Percentiles rank a stretch among this genome's conserved stretches.
These are phyloP conservation scores for Manihot esculenta DNA, from an alignment of 441 rosid species.

Conservation along the genomic window DNA sequence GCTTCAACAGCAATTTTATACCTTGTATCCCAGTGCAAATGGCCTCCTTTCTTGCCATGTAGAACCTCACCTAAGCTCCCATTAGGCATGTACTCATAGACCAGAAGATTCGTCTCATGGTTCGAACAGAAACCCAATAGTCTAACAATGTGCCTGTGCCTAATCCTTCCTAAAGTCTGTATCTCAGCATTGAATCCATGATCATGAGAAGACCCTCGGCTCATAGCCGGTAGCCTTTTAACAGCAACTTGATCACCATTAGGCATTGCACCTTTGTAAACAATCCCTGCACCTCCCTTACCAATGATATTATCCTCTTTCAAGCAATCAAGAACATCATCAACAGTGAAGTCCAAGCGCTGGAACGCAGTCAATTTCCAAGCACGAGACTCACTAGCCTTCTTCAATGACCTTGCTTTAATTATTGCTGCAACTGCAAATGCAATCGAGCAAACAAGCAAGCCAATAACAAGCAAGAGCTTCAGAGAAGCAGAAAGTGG, in stretches of 20 bases:
- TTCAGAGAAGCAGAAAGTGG: conserved; percentile 81
- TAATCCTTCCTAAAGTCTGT: conserved; percentile 86
- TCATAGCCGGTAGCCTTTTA: conserved; percentile 78
- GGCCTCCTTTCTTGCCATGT: conserved; percentile 98
- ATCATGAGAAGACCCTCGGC: conserved; percentile 89
- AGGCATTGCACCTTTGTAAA: conserved; percentile 80
- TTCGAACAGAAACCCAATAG: conserved; percentile 86
- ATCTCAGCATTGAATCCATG: conserved; percentile 99
- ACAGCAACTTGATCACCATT: conserved; percentile 87
- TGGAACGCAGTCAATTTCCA: conserved; percentile 97
- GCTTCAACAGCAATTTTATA: conserved; percentile 96
- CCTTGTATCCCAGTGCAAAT: conserved; percentile 89
- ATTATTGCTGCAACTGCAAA: conserved; percentile 86
- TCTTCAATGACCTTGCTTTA: conserved; percentile 83
- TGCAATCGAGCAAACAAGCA: conserved; percentile 87
- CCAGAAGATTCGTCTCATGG: conserved; percentile 91
- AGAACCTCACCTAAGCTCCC: conserved; percentile 97
- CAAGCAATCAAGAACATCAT: conserved; percentile 80
- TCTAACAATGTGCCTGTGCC: conserved; percentile 91
- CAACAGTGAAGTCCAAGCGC: conserved; percentile 87
- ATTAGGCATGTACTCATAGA: conserved; percentile 95
- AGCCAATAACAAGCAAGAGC: conserved; percentile 78
- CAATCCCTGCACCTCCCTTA: conserved; percentile 98
- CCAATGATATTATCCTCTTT: conserved; percentile 96
- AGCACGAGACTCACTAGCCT: conserved; percentile 79